phyloP scores from a whole-genome alignment of 2,329 filamentous ascomycete species.

The Hymenoscyphus albidus region DNA sequence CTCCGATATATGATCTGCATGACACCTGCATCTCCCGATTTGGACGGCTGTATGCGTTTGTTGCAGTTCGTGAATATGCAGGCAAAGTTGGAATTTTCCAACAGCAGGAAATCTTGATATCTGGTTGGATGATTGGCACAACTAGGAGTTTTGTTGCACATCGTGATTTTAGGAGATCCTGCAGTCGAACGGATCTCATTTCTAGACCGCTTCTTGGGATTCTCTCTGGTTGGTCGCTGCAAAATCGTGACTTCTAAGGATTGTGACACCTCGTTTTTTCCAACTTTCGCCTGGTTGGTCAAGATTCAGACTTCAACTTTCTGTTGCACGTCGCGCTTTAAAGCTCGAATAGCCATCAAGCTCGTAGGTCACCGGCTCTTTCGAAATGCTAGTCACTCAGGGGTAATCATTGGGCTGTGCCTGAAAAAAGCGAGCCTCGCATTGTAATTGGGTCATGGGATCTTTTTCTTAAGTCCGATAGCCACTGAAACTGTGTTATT shows the following conservation, averaged over 20 bases:
- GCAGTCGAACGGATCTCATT: background rate
- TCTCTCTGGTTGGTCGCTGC: background rate
- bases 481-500: background rate
- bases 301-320: constrained; percentile 4
- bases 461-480: background rate
- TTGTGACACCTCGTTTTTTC: constrained; percentile 1
- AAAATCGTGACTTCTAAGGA: background rate
- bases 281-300: background rate
- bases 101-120: background rate
- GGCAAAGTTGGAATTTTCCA: background rate
- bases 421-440: constrained; percentile 5
- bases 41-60: background rate
- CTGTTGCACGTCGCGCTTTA: constrained; percentile 8
- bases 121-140: background rate
- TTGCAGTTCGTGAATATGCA: constrained; percentile 3
- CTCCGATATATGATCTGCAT: background rate
- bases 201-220: background rate
- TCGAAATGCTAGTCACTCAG: constrained; percentile 1
- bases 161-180: background rate
- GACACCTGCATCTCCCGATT: background rate
- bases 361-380: constrained; percentile 8
- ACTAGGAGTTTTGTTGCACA: background rate
- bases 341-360: constrained; percentile 8
- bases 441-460: constrained; percentile 4
- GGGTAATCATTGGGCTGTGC: constrained; percentile 4